These are phyloP conservation scores for Hemileccinum impolitum DNA, from an alignment of 768 basidiomycete genomes.

Conservation along the genomic window DNA sequence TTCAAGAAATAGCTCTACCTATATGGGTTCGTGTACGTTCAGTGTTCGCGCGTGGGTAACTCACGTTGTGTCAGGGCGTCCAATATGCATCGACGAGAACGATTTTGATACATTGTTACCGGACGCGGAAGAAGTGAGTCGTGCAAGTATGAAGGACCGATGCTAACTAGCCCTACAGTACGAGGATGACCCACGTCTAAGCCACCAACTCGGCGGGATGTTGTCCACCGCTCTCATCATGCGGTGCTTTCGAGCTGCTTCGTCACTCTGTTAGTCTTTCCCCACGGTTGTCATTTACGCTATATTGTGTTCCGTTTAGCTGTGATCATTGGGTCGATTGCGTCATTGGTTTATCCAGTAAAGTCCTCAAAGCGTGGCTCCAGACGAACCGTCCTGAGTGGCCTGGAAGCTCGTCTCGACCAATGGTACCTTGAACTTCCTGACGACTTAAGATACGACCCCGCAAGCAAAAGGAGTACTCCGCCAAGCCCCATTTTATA, in stretches of 20 bases:
- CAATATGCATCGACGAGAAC: slow-evolving; percentile 60
- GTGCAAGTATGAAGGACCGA: not conserved
- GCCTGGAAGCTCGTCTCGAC: slow-evolving; percentile 64
- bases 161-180: slow-evolving; percentile 38
- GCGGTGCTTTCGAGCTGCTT: slow-evolving; percentile 52
- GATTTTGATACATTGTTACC: slow-evolving; percentile 71
- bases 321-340: slow-evolving; percentile 62
- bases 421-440: slow-evolving; percentile 74
- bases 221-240: slow-evolving; percentile 42
- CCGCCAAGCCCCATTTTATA: slow-evolving; percentile 66
- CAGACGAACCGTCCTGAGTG: slow-evolving; percentile 47
- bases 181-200: slow-evolving; percentile 58
- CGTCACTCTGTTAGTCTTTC: slow-evolving; percentile 52
- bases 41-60: not conserved
- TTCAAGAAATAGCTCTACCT: slow-evolving; percentile 64
- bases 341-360: slow-evolving; percentile 69
- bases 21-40: slow-evolving; percentile 51
- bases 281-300: slow-evolving; percentile 1
- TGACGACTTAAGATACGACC: slow-evolving; percentile 57
- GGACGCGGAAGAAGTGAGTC: slow-evolving; percentile 48
- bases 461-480: slow-evolving; percentile 46
- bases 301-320: slow-evolving; percentile 38
- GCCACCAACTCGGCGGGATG: slow-evolving; percentile 36
- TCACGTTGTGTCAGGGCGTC: slow-evolving; percentile 47
- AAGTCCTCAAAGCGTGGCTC: slow-evolving; percentile 44